Evolutionary conservation across 352 stramenopile species (phyloP), one percentile per base, ranked within the genome.

Genomic region (Phytophthora hybrid): DNA sequence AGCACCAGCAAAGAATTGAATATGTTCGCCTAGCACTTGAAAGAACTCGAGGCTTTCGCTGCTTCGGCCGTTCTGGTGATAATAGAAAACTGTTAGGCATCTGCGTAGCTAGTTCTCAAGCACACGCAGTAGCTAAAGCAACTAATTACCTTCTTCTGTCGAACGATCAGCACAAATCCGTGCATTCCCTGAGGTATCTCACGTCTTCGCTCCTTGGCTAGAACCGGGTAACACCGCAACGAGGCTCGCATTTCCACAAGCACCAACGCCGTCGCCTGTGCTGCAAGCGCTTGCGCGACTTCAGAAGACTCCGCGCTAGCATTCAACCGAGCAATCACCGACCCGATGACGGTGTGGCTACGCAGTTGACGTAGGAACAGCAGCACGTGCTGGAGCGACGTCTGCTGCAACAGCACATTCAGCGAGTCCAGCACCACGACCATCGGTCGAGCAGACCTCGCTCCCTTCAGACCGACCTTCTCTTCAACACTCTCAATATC

Each of bases 21-120:
- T 49, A 0, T 31, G 53, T n/a, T 66, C 54, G 14, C 76, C 64
- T 9, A 61, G 19, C 9, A 82, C 70, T 46, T 83, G 80, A 47
- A 94, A 93, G 66, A 79, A 92, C 55, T 93, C 84, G n/a, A 92
- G 59, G 21, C 74, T 88, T 58, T 94, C 85, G 23, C 76, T 93
- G 18, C 80, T 87, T 57, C 78, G 77, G 1, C 85, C 84, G 54
- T 93, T 92, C 87, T 94, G 63, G n/a, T 65, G 9, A n/a, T 11
- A 3, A 49, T 6, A 6, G 0, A 46, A 55, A 62, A 62, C 34
- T 4, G 47, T 73, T 41, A 83, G 57, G 34, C 23, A 26, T 26
- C 23, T 26, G 23, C 23, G 23, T 26, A 41, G 2, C 10, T 3
- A 41, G 34, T 10, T 5, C 9, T 41, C 8, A 13, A 23, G 2